phyloP scores from a whole-genome alignment of 768 basidiomycete genomes.

The Sistotremastrum niveocremeum region DNA sequence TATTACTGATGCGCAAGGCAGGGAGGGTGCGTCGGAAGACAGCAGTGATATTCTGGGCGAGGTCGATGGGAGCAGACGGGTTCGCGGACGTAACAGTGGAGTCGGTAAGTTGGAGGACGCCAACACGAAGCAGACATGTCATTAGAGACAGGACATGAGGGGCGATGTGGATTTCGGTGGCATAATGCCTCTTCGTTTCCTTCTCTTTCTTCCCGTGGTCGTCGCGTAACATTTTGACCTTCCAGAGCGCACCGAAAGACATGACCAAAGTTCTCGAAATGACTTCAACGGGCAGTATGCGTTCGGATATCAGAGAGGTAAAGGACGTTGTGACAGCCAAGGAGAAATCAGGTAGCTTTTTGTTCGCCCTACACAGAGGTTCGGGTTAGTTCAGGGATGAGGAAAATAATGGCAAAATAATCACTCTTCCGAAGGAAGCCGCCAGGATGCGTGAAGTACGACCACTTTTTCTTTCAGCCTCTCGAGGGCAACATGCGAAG shows the following conservation, averaged over 20 bases:
- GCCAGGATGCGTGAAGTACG: constrained; percentile 66
- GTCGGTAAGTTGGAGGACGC: constrained; percentile 47
- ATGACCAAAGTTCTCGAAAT: constrained; percentile 65
- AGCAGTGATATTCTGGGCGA: constrained; percentile 77
- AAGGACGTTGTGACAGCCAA: constrained; percentile 43
- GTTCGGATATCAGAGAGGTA: constrained; percentile 44
- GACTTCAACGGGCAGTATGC: constrained; percentile 59
- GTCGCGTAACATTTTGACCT: constrained; percentile 61
- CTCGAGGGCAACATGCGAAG: constrained; percentile 43
- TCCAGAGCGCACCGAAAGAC: constrained; percentile 74
- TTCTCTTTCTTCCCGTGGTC: constrained; percentile 3
- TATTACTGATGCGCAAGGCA: constrained; percentile 73
- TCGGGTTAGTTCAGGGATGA: constrained; percentile 6
- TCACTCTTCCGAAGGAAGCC: constrained; percentile 40
- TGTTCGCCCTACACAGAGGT: constrained; percentile 29
- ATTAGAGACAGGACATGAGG: constrained; percentile 56
- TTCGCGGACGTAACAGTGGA: constrained; percentile 31
- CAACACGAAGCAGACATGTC: constrained; percentile 50
- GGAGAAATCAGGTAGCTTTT: constrained; percentile 32
- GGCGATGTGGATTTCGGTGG: constrained; percentile 52
- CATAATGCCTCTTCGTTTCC: constrained; percentile 14
- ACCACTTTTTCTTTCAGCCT: constrained; percentile 63
- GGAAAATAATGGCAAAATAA: constrained; percentile 14
- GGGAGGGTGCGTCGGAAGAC: constrained; percentile 76
- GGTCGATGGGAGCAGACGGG: constrained; percentile 34